Evolutionary conservation across 2,329 filamentous ascomycete genomes (phyloP), one percentile per base, ranked within the genome.

Genomic region (Neoscytalidium dimidiatum): DNA sequence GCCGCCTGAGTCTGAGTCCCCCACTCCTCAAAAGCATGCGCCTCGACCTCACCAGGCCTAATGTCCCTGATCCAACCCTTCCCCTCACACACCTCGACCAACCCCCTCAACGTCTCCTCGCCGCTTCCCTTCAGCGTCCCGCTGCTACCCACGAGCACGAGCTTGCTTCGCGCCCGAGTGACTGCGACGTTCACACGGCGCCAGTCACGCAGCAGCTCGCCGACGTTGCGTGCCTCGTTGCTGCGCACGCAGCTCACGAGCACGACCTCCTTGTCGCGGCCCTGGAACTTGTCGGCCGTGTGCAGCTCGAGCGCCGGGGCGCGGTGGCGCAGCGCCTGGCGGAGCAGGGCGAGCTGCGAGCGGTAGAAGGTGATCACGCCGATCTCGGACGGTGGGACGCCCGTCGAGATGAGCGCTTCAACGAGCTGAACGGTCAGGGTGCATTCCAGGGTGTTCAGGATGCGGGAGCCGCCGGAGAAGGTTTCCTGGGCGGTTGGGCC

Each of bases 361-460:
- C 95, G 91, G 78, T 99, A 99, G 77, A 97, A 93, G 17, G 95
- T 97, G 81, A 99, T 97, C 69, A 99, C 90, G 52, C 95, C 95
- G 64, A 99, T 93, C 61, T 94, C 90, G 0, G 82, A 80, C 0
- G 90, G 85, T 0, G 91, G 81, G 0, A 98, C 85, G 28, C 95
- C 95, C 1, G 88, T 85, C 0, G 86, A 85, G 56, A 98, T 83
- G 3, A 99, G 85, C 0, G 88, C 85, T 67, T 93, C 86, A 19
- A 97, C 92, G 13, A 98, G 85, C 72, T 97, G 92, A 0, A 87
- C 85, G 17, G 92, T 88, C 19, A 97, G 82, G 1, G 84, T 85
- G 1, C 90, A 91, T 80, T 99, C 95, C n/a, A 88, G 84, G 0
- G 88, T 85, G 75, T 99, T 99, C 67, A 95, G 90, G 67, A 96